Evolutionary conservation across 2,329 filamentous ascomycete species (phyloP).

Genomic region (Aphanoascus verrucosus): DNA sequence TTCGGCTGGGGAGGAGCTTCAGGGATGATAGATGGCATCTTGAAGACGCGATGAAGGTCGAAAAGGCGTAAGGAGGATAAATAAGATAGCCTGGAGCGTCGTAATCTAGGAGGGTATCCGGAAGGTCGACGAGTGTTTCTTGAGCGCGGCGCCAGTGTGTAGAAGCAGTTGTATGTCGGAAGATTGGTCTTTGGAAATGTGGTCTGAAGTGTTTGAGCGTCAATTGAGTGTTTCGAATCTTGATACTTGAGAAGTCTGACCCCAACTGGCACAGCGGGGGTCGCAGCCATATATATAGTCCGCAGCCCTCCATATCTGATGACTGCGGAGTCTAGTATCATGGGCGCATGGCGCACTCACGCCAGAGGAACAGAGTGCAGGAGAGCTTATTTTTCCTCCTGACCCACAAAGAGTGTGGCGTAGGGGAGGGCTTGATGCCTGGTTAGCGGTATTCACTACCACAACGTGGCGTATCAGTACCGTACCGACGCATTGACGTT

Average conservation of each 20-base stretch:
- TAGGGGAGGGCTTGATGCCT: conserved; percentile 6
- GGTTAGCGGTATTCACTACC: background rate
- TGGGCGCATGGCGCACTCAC: background rate
- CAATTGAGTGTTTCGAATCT: background rate
- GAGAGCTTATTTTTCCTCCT: background rate
- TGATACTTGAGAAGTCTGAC: background rate
- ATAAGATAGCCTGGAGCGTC: background rate
- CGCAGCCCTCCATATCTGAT: background rate
- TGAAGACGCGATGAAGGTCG: conserved; percentile 25
- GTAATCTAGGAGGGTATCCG: background rate
- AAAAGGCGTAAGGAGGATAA: background rate
- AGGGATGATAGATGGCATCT: conserved; percentile 32
- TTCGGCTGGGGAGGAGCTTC: conserved; percentile 15
- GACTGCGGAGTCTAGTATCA: background rate
- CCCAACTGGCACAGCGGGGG: background rate
- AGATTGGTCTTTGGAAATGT: too few relatives aligned
- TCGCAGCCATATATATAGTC: conserved; percentile 4
- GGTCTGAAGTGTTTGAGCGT: too few relatives aligned
- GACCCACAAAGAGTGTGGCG: conserved; percentile 1
- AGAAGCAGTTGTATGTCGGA: background rate
- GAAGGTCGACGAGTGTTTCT: background rate
- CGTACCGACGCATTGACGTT: background rate
- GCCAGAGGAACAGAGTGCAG: background rate
- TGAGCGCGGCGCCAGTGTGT: background rate
- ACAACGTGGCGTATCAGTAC: background rate